These are phyloP conservation scores for Phytophthora melonis DNA, from an alignment of 352 stramenopile genomes.

Conservation along the genomic window DNA sequence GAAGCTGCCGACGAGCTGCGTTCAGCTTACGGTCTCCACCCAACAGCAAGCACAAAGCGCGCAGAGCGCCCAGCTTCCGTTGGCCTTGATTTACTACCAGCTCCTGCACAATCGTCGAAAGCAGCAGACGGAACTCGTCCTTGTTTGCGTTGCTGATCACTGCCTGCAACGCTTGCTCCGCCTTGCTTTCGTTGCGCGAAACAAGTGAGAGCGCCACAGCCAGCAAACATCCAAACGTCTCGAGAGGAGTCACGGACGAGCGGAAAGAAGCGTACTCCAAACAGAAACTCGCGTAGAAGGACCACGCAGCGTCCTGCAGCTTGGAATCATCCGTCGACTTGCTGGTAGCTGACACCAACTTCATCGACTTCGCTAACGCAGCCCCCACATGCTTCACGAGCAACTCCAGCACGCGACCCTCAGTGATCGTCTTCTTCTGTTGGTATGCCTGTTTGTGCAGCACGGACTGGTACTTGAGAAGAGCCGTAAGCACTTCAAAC, in stretches of 20 bases:
- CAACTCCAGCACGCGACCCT: constrained; percentile 24
- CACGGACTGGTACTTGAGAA: constrained; percentile 64
- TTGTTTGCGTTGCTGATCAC: constrained; percentile 73
- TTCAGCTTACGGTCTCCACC: constrained; percentile 73
- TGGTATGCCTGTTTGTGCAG: constrained; percentile 25
- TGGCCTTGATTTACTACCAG: constrained; percentile 38
- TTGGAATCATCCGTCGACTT: constrained; percentile 12
- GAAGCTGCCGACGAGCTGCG: constrained; percentile 48
- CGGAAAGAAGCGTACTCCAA: constrained; percentile 59
- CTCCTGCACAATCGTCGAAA: constrained; percentile 69
- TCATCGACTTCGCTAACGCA: constrained; percentile 58
- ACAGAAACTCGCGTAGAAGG: constrained; percentile 69
- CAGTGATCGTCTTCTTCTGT: constrained; percentile 10
- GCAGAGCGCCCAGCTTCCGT: constrained; percentile 66
- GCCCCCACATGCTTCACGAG: constrained; percentile 38
- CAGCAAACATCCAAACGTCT: constrained; percentile 74
- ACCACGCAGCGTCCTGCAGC: constrained; percentile 42
- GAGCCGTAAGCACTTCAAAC: constrained; percentile 56
- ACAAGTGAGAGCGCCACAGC: constrained; percentile 50
- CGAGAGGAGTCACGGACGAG: constrained; percentile 47
- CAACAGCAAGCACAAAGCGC: constrained; percentile 62
- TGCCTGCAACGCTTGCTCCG: constrained; percentile 43
- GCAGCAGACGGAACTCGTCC: constrained; percentile 73
- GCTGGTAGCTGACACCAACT: constrained; percentile 39
- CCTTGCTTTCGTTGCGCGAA: constrained; percentile 23